Base-by-base conservation (phyloP, 129 eudicot genomes). In the Flaveria trinervia region DNA sequence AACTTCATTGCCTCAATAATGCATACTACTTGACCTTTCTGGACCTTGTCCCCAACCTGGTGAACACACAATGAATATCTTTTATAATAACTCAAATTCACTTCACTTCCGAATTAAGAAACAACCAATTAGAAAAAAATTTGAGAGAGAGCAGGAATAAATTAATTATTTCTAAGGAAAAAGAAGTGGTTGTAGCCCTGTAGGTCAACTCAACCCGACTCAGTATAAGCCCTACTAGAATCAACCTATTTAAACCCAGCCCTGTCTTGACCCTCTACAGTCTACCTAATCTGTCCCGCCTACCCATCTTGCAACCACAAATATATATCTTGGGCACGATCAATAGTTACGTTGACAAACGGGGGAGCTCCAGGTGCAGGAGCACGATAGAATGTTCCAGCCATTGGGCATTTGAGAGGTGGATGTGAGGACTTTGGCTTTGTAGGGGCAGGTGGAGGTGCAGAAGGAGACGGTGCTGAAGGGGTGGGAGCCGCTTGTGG, bases 1-100 rank as follows among this genome's bases (percentile, higher is more conserved):
- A 92, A 77, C 74, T 92, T 92, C 97, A 92, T 92, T 65, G 97
- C 97, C 83, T 92, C 97, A 68, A 92, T 83, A 72, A 92, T 89
- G 91, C 97, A 92, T 14, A 92, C 54, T 60, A 92, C 96, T 60
- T 92, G 97, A 72, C 97, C 97, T 81, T 92, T 92, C 78, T 85
- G 82, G 36, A 92, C 97, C 75, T 84, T 89, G 78, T 92, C 97
- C 70, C 97, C 97, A 68, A 89, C 92, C 97, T 92, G 39, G 20
- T 65, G 9, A 76, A 51, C 44, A 36, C 14, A 39, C 55, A 71
- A 67, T 28, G 61, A 56, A 57, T 68, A 23, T 52, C 57, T 51
- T 51, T 7, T 7, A 36, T 25, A 59, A 59, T 25, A 23, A 11
- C 33, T 59, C 65, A 59, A 10, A 11, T 59, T 59, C 16, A 4